These are phyloP conservation scores for Pseudogymnoascus sp. DNA, from an alignment of 2,329 filamentous ascomycete species.

Conservation along the genomic window DNA sequence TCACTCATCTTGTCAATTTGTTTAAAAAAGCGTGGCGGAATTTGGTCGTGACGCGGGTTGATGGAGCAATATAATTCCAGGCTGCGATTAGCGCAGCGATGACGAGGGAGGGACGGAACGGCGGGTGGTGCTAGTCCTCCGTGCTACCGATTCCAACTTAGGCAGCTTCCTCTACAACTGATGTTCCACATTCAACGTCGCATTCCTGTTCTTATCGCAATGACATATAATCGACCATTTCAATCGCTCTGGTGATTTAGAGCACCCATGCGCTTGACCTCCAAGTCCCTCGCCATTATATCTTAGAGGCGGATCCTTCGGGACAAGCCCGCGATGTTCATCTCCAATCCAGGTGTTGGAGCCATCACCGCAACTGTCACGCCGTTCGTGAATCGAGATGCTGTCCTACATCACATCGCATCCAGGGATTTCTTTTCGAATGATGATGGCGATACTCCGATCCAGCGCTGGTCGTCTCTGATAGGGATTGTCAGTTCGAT, in stretches of 20 bases:
- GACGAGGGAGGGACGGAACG: conserved; percentile 3
- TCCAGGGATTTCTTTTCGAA: neutral
- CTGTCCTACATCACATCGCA: conserved; percentile 6
- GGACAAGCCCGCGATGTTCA: conserved; percentile 7
- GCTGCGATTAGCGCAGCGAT: neutral
- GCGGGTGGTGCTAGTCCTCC: neutral
- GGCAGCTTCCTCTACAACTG: neutral
- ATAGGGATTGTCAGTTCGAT: conserved; percentile 95
- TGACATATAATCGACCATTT: conserved; percentile 1
- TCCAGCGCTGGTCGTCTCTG: conserved; percentile 76
- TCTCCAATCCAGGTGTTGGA: neutral
- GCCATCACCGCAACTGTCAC: neutral
- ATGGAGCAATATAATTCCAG: conserved; percentile 8
- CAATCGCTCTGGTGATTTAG: neutral
- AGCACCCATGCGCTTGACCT: neutral
- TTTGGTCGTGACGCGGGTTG: neutral
- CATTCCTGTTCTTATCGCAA: neutral
- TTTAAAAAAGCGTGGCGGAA: neutral
- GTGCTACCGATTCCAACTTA: neutral
- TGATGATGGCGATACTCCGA: conserved; percentile 35
- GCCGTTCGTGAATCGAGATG: neutral
- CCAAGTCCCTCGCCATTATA: neutral
- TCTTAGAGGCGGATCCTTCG: conserved; percentile 3
- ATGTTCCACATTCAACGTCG: neutral
- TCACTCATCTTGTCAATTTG: conserved; percentile 42